Conservation (phyloP, 164 flowering plant genomes). For the Magnolia changhungtana region DNA sequence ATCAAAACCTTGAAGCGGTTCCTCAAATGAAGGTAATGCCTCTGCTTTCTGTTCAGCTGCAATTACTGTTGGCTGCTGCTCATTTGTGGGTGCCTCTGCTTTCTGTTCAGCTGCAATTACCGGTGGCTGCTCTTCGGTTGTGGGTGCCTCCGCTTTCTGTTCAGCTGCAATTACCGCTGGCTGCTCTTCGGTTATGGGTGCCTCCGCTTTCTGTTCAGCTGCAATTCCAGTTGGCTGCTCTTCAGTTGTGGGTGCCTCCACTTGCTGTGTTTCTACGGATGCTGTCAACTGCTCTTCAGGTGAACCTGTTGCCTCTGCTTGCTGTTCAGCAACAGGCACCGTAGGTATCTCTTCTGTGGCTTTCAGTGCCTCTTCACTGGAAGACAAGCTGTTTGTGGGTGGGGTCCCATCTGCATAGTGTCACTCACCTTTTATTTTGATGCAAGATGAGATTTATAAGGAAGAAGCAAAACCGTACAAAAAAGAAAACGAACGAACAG, state of each 20-base stretch:
- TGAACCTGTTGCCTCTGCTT: not conserved
- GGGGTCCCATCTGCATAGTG: not conserved
- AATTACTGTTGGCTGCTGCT: not conserved
- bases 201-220: not conserved
- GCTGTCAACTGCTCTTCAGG: not conserved
- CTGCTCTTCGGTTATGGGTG: not conserved
- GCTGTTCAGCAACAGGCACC: not conserved
- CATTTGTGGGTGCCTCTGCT: not conserved
- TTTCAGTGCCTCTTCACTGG: not conserved
- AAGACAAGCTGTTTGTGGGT: not conserved
- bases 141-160: not conserved
- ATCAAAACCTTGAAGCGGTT: not conserved
- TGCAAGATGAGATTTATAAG: too few relatives aligned
- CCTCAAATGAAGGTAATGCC: not conserved
- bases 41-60: not conserved
- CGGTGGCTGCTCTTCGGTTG: not conserved
- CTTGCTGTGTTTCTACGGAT: not conserved
- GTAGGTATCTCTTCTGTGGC: not conserved
- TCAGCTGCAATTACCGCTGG: not conserved
- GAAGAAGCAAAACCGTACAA: too few relatives aligned
- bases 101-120: not conserved
- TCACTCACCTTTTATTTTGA: too few relatives aligned
- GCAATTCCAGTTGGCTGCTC: not conserved
- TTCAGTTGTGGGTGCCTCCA: not conserved
- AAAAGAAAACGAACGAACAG: too few relatives aligned